These are phyloP conservation scores for Alternaria brassicae DNA, from an alignment of 2,329 filamentous ascomycete species.

Conservation along the genomic window DNA sequence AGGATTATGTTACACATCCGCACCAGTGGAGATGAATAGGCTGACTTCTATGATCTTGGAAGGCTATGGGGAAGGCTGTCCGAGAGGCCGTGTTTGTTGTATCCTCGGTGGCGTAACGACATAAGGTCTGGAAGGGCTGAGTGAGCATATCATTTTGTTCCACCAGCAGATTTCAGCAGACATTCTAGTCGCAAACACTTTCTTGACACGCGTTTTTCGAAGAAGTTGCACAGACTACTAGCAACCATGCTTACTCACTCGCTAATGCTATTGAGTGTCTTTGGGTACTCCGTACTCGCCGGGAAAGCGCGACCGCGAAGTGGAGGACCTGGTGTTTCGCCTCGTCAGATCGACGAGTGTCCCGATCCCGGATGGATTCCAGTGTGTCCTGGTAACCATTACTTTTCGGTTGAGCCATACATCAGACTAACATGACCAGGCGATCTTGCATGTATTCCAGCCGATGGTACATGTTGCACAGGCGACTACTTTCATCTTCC, in stretches of 20 bases:
- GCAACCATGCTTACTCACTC: neutral
- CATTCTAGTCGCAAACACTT: neutral
- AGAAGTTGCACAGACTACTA: neutral
- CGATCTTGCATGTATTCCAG: neutral
- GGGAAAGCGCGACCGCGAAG: neutral
- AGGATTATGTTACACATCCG: neutral
- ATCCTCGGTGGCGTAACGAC: neutral
- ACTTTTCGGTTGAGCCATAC: neutral
- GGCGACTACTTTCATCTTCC: constrained; percentile 1
- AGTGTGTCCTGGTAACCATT: neutral
- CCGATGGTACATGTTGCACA: neutral
- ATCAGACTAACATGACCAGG: neutral
- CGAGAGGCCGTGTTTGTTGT: neutral
- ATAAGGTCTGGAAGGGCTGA: neutral
- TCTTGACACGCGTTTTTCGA: neutral
- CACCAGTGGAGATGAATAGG: neutral
- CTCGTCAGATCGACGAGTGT: constrained; percentile 1
- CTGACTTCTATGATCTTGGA: neutral
- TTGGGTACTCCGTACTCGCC: neutral
- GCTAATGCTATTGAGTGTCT: neutral
- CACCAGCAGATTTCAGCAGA: neutral
- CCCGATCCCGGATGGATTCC: neutral
- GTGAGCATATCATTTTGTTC: neutral
- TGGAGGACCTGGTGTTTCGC: neutral
- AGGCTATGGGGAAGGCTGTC: neutral